Evolutionary conservation across 345 rosid species (phyloP).

Genomic region (Eucalyptus sp.): DNA sequence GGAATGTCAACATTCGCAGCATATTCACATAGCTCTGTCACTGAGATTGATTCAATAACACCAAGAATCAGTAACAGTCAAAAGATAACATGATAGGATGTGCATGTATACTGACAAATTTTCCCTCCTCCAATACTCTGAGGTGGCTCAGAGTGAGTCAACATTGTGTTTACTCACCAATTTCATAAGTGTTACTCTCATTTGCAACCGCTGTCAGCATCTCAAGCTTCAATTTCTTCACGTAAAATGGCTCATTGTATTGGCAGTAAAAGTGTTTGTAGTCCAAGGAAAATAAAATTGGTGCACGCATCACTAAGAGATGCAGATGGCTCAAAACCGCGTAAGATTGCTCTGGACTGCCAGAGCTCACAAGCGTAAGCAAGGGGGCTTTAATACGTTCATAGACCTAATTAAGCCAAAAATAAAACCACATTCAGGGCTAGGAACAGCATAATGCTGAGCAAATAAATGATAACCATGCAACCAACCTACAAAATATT

Average conservation of each 20-base stretch:
- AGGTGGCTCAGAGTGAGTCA: neutral
- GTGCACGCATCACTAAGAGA: constrained; percentile 97
- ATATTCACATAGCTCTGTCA: constrained; percentile 95
- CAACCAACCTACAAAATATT: neutral
- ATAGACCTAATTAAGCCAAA: constrained; percentile 51
- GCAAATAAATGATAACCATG: neutral
- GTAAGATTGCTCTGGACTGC: constrained; percentile 97
- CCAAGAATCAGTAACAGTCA: neutral
- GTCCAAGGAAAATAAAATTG: constrained; percentile 77
- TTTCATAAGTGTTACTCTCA: constrained; percentile 96
- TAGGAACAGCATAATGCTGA: neutral
- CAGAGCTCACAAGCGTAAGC: constrained; percentile 94
- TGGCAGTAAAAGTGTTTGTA: constrained; percentile 98
- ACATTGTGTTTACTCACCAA: constrained; percentile 42
- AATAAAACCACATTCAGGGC: neutral
- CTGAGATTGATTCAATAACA: constrained; percentile 31
- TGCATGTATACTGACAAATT: neutral
- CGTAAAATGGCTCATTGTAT: constrained; percentile 93
- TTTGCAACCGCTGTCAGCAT: constrained; percentile 99
- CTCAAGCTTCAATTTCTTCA: constrained; percentile 96
- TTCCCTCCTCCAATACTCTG: neutral
- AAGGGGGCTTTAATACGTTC: constrained; percentile 98
- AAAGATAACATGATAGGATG: neutral
- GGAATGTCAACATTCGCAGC: constrained; percentile 97
- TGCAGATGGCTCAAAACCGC: constrained; percentile 96